Base-by-base conservation (phyloP, 306 rosid genomes). In the Sphenostylis stenocarpa region DNA sequence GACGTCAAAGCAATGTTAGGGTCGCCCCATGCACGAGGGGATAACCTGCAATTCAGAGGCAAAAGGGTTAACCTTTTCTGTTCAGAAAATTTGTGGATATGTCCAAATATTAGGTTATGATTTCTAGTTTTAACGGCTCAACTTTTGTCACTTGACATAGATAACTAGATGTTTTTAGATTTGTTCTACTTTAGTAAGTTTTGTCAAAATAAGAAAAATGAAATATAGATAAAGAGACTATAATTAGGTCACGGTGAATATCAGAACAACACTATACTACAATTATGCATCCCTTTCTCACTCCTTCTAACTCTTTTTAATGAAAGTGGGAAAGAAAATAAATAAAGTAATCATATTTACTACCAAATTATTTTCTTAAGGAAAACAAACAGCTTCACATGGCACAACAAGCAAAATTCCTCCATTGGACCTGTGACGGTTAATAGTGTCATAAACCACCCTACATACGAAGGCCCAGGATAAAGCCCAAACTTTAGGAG, bases 81-180 rank as follows among this genome's bases (percentile, higher is more conserved):
- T 1, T 26, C 28, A 26, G 28, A 26, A 26, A 26, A 26, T 1
- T 26, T 26, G 1, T 26, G 4, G n/a, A n/a, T n/a, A 36, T 1
- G 7, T 62, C 4, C 79, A 62, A 70, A 47, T 56, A 75, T 51
- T 76, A 62, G 78, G 4, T 28, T 85, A 33, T 2, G 2, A 65
- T 65, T 11, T 33, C 16, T 38, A 38, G 1, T 65, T 65, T 85
- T 75, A 69, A 49, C 75, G 49, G 82, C 67, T 82, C 77, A 85
- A 85, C 49, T 58, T 13, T 7, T 74, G 29, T 74, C 45, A 21
- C 63, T 36, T 47, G 11, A 6, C 17, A n/a, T 58, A 5, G 11
- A 20, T 45, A 11, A 41, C 29, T 21, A 3, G 14, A 31, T 2
- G 9, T 21, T 60, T 70, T 68, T 65, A 39, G 11, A 12, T 65